Conservation (phyloP, 371 early-diverging fungal species). For the Actinomortierella ambigua region DNA sequence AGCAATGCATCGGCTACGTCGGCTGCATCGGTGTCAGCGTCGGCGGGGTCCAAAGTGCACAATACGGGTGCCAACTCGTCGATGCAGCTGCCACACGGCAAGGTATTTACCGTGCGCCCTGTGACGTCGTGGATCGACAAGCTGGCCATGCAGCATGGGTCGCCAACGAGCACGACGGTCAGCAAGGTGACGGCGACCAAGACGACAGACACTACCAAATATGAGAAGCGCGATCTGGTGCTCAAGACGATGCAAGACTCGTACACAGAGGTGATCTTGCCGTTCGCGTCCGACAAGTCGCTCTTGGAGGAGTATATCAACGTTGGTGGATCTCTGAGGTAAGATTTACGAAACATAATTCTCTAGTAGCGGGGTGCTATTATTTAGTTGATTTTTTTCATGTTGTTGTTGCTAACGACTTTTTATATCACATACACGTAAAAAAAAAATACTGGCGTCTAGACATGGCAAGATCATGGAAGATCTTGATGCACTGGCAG, state of each 20-base stretch:
- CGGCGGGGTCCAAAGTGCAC: no score
- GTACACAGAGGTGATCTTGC: constrained; percentile 78
- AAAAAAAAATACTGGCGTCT: no score
- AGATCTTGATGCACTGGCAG: constrained; percentile 89
- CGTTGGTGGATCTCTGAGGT: constrained; percentile 60
- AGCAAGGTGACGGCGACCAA: constrained; percentile 21
- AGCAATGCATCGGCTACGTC: no score
- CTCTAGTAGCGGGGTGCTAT: neutral
- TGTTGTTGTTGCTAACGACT: neutral
- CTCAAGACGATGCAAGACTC: constrained; percentile 78
- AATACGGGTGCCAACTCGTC: no score
- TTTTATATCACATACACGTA: neutral
- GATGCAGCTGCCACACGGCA: constrained; percentile 39
- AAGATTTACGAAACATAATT: neutral
- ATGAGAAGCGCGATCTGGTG: constrained; percentile 48
- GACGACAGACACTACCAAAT: constrained; percentile 17
- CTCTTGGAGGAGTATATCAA: constrained; percentile 85
- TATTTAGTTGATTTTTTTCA: neutral
- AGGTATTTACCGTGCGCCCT: constrained; percentile 53
- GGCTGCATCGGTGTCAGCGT: no score
- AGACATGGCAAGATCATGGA: constrained; percentile 62
- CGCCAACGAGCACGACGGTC: constrained; percentile 20
- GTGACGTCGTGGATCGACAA: constrained; percentile 54
- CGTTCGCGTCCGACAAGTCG: constrained; percentile 75
- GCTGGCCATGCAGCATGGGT: constrained; percentile 27